phyloP scores from a whole-genome alignment of 1,284 basidiomycete species.

The Apiotrichum sp. region DNA sequence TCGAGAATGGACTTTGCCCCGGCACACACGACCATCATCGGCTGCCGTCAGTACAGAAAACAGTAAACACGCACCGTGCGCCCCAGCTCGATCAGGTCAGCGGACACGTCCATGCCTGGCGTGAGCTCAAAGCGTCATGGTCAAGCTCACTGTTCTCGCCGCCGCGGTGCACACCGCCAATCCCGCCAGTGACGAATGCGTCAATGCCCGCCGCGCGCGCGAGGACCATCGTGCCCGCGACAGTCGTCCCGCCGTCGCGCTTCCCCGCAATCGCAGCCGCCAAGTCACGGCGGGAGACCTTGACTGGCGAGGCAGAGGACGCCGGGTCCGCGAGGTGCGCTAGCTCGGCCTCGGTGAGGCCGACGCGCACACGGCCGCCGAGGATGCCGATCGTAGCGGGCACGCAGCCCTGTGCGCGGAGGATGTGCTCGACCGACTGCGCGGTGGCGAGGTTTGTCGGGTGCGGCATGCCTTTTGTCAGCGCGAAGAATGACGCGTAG shows the following conservation, averaged over 20 bases:
- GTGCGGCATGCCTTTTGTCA: slow-evolving; percentile 57
- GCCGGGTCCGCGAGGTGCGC: slow-evolving; percentile 56
- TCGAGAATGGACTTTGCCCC: slow-evolving; percentile 95
- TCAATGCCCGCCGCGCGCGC: slow-evolving; percentile 77
- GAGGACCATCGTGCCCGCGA: slow-evolving; percentile 78
- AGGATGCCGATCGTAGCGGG: slow-evolving; percentile 90
- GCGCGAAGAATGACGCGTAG: too few species aligned
- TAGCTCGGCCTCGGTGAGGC: slow-evolving; percentile 63
- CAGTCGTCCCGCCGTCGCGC: slow-evolving; percentile 82
- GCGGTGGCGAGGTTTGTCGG: slow-evolving; percentile 73
- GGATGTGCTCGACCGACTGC: slow-evolving; percentile 66
- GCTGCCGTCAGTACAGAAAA: slow-evolving; percentile 14
- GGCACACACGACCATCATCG: slow-evolving; percentile 84
- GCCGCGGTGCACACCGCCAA: slow-evolving; percentile 77
- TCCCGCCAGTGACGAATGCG: slow-evolving; percentile 52
- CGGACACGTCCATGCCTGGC: slow-evolving; percentile 88
- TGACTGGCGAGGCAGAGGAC: slow-evolving; percentile 50
- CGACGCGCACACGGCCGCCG: slow-evolving; percentile 77
- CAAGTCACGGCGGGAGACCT: slow-evolving; percentile 84
- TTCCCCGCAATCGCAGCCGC: slow-evolving; percentile 64
- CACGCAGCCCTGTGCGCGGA: slow-evolving; percentile 65
- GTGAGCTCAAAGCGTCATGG: too few species aligned
- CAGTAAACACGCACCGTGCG: slow-evolving; percentile 51
- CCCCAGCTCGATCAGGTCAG: slow-evolving; percentile 75
- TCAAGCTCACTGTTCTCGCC: slow-evolving; percentile 66